These are phyloP conservation scores for Collybia sp. DNA, from an alignment of 768 basidiomycete genomes.

Conservation along the genomic window DNA sequence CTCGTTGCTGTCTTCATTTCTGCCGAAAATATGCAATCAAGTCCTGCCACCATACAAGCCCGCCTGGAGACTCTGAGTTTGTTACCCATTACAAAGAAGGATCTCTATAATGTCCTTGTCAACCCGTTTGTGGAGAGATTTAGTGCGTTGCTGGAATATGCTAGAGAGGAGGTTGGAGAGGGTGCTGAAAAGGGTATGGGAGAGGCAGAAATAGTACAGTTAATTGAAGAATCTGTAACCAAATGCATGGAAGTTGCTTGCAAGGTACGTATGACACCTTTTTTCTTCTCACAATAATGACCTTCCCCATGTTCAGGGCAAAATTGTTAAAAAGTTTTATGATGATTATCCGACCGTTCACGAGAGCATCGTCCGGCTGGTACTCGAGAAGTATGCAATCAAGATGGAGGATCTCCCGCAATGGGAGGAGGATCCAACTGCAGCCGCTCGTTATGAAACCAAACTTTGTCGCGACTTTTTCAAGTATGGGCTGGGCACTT, in stretches of 20 bases:
- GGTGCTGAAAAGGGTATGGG: slow-evolving; percentile 37
- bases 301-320: slow-evolving; percentile 39
- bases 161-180: slow-evolving; percentile 26
- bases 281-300: slow-evolving; percentile 1
- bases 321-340: slow-evolving; percentile 55
- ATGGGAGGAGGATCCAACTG: slow-evolving; percentile 36
- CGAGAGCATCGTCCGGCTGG: slow-evolving; percentile 35
- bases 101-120: slow-evolving; percentile 57
- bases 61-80: slow-evolving; percentile 55
- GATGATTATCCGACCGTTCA: slow-evolving; percentile 42
- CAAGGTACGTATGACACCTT: slow-evolving; percentile 32
- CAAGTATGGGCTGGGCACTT: slow-evolving; percentile 13
- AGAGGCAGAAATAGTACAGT: slow-evolving; percentile 31
- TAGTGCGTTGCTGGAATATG: slow-evolving; percentile 45
- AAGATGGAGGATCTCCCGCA: slow-evolving; percentile 52
- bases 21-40: slow-evolving; percentile 27
- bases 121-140: slow-evolving; percentile 69
- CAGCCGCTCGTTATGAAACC: slow-evolving; percentile 41
- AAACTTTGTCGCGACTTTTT: slow-evolving; percentile 53
- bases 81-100: slow-evolving; percentile 49
- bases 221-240: slow-evolving; percentile 57
- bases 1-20: slow-evolving; percentile 62
- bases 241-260: slow-evolving; percentile 59
- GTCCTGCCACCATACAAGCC: slow-evolving; percentile 29
- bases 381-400: slow-evolving; percentile 47